Conservation (phyloP, 202 grass and related monocot genomes). For the Zoysia matrella region DNA sequence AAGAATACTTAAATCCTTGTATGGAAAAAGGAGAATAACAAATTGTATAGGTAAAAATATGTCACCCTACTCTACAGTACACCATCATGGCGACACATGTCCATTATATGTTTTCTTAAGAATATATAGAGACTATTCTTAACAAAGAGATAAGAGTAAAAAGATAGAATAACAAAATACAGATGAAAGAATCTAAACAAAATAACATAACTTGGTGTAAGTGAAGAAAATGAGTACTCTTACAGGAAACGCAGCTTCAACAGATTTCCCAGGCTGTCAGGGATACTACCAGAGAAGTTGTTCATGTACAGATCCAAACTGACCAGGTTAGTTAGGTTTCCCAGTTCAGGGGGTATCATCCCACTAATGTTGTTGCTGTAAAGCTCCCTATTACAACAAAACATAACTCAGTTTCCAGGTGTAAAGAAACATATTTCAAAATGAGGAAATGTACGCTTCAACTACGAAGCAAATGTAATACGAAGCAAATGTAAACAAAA, state of each 20-base stretch:
- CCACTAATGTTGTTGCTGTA: conserved; percentile 93
- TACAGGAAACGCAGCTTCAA: conserved; percentile 89
- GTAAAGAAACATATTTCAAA: conserved; percentile 20
- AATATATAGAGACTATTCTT: too few species aligned
- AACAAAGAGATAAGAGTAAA: too few species aligned
- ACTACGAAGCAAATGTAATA: conserved; percentile 20
- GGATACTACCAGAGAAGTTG: conserved; percentile 63
- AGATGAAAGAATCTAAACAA: neutral
- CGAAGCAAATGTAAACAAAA: conserved; percentile 12
- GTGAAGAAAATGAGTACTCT: conserved; percentile 37
- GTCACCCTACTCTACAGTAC: too few species aligned
- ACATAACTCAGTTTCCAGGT: conserved; percentile 32
- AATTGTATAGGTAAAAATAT: too few species aligned
- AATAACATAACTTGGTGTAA: conserved; percentile 14
- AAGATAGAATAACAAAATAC: too few species aligned
- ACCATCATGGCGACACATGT: too few species aligned
- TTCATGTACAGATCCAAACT: conserved; percentile 96
- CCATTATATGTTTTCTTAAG: too few species aligned
- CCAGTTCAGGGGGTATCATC: conserved; percentile 79
- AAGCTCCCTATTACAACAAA: conserved; percentile 65
- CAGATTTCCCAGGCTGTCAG: conserved; percentile 71
- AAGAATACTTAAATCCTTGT: conserved; percentile 19
- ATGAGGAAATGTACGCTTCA: neutral
- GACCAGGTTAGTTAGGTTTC: conserved; percentile 86
- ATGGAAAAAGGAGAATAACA: neutral